Base-by-base conservation (phyloP, 495 filamentous ascomycete genomes). In the Lentithecium fluviatile region DNA sequence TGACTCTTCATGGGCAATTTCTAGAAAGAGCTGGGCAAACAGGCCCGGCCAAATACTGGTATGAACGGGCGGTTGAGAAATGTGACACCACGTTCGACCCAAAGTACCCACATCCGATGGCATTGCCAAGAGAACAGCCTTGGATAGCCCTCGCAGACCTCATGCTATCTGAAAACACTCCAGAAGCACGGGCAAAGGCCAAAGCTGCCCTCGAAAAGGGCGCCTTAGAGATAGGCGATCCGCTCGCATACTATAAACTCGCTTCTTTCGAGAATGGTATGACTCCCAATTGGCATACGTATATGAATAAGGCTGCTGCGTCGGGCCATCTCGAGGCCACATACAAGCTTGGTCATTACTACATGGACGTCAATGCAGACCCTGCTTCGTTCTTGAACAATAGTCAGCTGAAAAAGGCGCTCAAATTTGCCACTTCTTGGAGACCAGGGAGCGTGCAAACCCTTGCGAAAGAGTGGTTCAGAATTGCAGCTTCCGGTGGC, bases 221-320 rank as follows among this genome's bases (percentile, higher is more conserved):
- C 11, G 66, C 66, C 11, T 20, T 58, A 4, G 26, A 65, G 38
- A 52, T 24, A 21, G 66, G 65, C 40, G 66, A 69, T 36, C 66
- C 66, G 11, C 21, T 65, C 7, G 42, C 62, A 8, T 65, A 55
- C 53, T 69, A 58, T 58, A 36, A 55, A 29, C 66, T 65, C 53
- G 57, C 66, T 13, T 46, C 42, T 36, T 40, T 62, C 21, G 40
- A 62, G 19, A 21, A 25, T 0, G 26, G 38, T 20, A 24, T 38
- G 21, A 60, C 26, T 25, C 20, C 36, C 15, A 15, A 50, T 13
- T 69, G 66, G 66, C 42, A 62, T 10, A 45, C 49, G n/a, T 62
- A 62, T 48, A 69, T 59, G 57, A 65, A 19, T 24, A 65, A 62
- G 48, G 66, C 66, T 13, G 66, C 66, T 20, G 45, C 57, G 13